phyloP scores from a whole-genome alignment of 108 stramenopile genomes.

The Nannochloropsis salina region DNA sequence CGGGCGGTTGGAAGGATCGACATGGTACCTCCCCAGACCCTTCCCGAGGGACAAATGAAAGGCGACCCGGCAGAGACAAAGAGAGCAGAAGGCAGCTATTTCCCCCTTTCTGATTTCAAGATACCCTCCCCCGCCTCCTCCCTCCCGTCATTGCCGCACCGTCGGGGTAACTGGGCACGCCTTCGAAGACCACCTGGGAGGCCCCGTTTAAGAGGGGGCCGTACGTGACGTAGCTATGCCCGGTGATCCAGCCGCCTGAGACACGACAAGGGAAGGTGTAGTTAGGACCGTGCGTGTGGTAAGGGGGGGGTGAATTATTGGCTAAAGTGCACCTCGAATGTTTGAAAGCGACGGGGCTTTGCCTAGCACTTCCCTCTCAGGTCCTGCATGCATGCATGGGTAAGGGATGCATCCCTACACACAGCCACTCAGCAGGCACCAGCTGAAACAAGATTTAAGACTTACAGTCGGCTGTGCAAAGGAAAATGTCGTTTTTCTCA shows the following conservation, averaged over 20 bases:
- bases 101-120: neutral
- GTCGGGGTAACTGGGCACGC: constrained; percentile 35
- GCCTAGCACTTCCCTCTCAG: too few relatives aligned
- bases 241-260: constrained; percentile 44
- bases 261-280: too few relatives aligned
- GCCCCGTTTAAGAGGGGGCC: constrained; percentile 34
- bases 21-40: too few relatives aligned
- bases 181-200: constrained; percentile 34
- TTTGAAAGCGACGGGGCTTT: too few relatives aligned
- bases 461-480: constrained; percentile 35
- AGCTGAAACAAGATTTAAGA: neutral
- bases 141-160: neutral
- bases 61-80: neutral
- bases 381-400: too few relatives aligned
- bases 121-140: neutral
- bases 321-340: too few relatives aligned
- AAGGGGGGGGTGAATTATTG: too few relatives aligned
- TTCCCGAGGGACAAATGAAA: neutral
- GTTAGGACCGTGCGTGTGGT: too few relatives aligned
- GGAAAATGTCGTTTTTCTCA: constrained; percentile 24
- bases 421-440: too few relatives aligned
- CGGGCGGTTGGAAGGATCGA: too few relatives aligned
- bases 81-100: too few relatives aligned
- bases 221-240: constrained; percentile 41
- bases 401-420: too few relatives aligned